A percentile compares a stretch with the other conserved stretches of the same genome.
phyloP scores from a whole-genome alignment of 1,284 basidiomycete species.

The Anthracocystis walkeri region DNA sequence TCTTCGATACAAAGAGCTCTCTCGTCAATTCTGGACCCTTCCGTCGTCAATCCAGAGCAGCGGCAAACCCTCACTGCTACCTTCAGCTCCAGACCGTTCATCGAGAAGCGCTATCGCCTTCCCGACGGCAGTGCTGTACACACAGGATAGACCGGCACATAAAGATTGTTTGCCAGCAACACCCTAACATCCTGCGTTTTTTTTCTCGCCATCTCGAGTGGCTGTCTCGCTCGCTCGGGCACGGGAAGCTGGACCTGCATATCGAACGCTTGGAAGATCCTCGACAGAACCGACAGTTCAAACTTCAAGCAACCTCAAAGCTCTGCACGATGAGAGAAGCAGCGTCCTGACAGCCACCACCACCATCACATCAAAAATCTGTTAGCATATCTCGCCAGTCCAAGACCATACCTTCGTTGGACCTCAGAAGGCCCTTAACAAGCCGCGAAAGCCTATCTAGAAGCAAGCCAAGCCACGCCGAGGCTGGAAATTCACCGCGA shows the following conservation, averaged over 20 bases:
- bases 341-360: background rate
- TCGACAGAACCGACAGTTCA: background rate
- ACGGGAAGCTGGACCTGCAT: slow-evolving; percentile 5
- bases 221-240: background rate
- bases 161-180: background rate
- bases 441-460: background rate
- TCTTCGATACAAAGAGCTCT: no score
- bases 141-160: no score
- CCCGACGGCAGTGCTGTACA: no score
- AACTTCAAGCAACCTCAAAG: background rate
- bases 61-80: background rate
- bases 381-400: no score
- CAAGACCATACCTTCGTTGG: background rate
- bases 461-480: slow-evolving; percentile 5
- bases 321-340: background rate
- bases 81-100: background rate
- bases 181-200: background rate
- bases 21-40: background rate
- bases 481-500: slow-evolving; percentile 6
- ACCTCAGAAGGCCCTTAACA: background rate
- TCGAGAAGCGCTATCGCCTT: no score
- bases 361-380: background rate
- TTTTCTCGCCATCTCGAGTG: background rate
- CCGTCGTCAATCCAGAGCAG: background rate
- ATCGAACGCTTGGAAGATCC: background rate